phyloP scores from a whole-genome alignment of 2,329 filamentous ascomycete genomes.

The Ceratocystis harringtonii region DNA sequence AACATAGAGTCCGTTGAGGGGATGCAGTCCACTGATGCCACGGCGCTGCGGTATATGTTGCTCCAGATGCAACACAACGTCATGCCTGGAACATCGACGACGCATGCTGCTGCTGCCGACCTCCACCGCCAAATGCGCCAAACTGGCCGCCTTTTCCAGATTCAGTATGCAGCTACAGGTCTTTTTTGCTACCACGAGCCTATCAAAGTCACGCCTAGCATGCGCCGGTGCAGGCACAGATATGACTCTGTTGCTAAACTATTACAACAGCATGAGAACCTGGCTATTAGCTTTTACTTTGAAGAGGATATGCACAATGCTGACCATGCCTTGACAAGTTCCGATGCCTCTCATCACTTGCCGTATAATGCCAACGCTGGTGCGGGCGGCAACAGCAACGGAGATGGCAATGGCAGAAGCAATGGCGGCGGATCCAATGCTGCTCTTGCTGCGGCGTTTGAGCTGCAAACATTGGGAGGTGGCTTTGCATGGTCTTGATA shows the following conservation, averaged over 20 bases:
- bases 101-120: slow-evolving; percentile 26
- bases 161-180: slow-evolving; percentile 27
- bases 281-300: slow-evolving; percentile 29
- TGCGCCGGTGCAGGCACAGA: slow-evolving; percentile 29
- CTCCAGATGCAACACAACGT: slow-evolving; percentile 27
- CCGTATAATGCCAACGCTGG: neutral
- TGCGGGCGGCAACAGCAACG: neutral
- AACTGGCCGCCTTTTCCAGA: slow-evolving; percentile 25
- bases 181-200: slow-evolving; percentile 31
- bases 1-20: slow-evolving; percentile 27
- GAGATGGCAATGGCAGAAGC: neutral
- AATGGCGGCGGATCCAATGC: neutral
- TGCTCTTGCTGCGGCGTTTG: slow-evolving; percentile 5
- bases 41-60: slow-evolving; percentile 29
- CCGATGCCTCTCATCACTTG: slow-evolving; percentile 9
- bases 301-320: slow-evolving; percentile 31
- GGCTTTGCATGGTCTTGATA: neutral
- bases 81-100: slow-evolving; percentile 24
- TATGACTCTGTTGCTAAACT: slow-evolving; percentile 28
- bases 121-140: slow-evolving; percentile 27
- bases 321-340: slow-evolving; percentile 23
- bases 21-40: slow-evolving; percentile 24
- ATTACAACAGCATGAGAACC: slow-evolving; percentile 27
- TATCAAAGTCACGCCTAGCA: slow-evolving; percentile 31
- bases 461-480: slow-evolving; percentile 5